Base-by-base conservation (phyloP, 345 rosid genomes). In the Dovyalis caffra region DNA sequence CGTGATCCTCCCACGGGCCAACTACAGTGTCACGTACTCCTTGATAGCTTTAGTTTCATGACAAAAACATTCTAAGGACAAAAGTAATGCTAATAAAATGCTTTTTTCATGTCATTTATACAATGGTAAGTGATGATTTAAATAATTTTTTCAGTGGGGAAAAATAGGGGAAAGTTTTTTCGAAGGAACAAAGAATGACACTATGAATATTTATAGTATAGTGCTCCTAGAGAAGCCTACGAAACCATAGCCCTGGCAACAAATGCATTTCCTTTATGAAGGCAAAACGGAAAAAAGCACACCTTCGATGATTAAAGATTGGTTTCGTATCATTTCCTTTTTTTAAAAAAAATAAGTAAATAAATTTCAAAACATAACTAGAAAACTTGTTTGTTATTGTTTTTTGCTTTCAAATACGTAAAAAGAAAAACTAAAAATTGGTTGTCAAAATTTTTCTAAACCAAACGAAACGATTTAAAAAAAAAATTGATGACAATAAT, bases 1-100 rank as follows among this genome's bases (percentile, higher is more conserved):
- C 43, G 32, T 11, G 73, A 64, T 68, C 72, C 64, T 64, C n/a
- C 33, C 75, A 58, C 47, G 34, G 70, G 38, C 64, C 66, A 18
- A 23, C 62, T 75, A 11, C 62, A 26, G 8, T 76, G 64, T 9
- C 51, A 63, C 63, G 58, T 45, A 35, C 71, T 65, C 64, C 56
- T 76, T 51, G 38, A 21, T 58, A 32, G 31, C 69, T 80, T 56
- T 61, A 35, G 38, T 28, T 67, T 20, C 32, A 25, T 18, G 66
- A 26, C 37, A 25, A 67, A n/a, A 38, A 25, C 57, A 51, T 37
- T 66, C 57, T 38, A 66, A 12, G 71, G 56, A 35, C 71, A 7
- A 45, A 3, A 28, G n/a, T n/a, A 28, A 28, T 35, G 6, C 28
- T n/a, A 3, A 38, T 12, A 25, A 5, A 49, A 49, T 32, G 35